Evolutionary conservation across 1,284 basidiomycete species (phyloP).

Genomic region (Omphalotus olearius): DNA sequence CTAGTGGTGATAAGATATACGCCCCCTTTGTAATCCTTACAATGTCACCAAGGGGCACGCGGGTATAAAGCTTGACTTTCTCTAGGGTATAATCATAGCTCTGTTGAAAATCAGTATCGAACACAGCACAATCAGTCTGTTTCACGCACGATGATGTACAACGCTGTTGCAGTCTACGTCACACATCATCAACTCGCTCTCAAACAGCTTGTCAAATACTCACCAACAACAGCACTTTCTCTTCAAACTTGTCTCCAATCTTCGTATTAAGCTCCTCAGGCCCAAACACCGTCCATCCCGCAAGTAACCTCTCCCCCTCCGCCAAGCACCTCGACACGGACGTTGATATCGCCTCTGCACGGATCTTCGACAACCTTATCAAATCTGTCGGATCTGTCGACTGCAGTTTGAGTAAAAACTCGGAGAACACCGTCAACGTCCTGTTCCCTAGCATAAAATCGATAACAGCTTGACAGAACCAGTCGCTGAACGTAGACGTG

Average conservation of each 20-base stretch:
- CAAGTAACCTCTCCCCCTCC: slow-evolving; percentile 77
- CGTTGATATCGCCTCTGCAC: slow-evolving; percentile 87
- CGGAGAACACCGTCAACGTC: slow-evolving; percentile 81
- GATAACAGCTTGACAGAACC: slow-evolving; percentile 94
- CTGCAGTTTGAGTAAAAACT: slow-evolving; percentile 83
- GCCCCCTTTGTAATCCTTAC: slow-evolving; percentile 82
- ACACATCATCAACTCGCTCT: not conserved
- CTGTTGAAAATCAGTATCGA: slow-evolving; percentile 31
- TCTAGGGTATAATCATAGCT: slow-evolving; percentile 90
- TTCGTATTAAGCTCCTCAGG: slow-evolving; percentile 74
- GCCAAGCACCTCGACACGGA: slow-evolving; percentile 76
- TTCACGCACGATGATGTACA: slow-evolving; percentile 45
- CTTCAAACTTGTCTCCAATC: slow-evolving; percentile 80
- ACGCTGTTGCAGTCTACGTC: slow-evolving; percentile 36
- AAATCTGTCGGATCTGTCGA: slow-evolving; percentile 89
- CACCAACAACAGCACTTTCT: slow-evolving; percentile 89
- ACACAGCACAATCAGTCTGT: slow-evolving; percentile 4
- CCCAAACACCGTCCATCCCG: slow-evolving; percentile 90
- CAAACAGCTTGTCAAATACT: slow-evolving; percentile 25
- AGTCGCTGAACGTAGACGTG: slow-evolving; percentile 86
- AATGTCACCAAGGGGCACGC: slow-evolving; percentile 84
- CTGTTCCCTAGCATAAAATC: slow-evolving; percentile 91
- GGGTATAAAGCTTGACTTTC: slow-evolving; percentile 86
- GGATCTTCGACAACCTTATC: slow-evolving; percentile 81
- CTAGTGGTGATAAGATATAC: slow-evolving; percentile 87